phyloP scores from a whole-genome alignment of 345 rosid genomes.

The Durio zibethinus region DNA sequence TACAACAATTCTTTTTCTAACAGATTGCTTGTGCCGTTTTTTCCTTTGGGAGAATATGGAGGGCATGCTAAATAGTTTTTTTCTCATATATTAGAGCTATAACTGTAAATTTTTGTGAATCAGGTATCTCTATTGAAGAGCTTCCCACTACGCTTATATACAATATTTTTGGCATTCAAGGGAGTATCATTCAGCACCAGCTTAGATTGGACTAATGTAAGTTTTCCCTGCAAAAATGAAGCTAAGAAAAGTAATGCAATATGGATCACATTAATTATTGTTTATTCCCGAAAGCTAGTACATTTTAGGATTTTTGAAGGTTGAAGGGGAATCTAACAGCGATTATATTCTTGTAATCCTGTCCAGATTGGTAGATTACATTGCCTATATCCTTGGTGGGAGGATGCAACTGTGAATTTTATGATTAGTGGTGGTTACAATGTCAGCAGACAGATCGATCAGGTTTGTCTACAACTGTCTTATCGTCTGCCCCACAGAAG shows the following conservation, averaged over 20 bases:
- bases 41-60: neutral
- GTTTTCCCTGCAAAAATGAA: no score
- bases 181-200: no score
- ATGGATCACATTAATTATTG: no score
- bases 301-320: no score
- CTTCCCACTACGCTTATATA: slow-evolving; percentile 62
- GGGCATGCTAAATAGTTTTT: neutral
- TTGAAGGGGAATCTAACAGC: slow-evolving; percentile 7
- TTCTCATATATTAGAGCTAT: neutral
- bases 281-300: no score
- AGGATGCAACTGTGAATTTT: slow-evolving; percentile 76
- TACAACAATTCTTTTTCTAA: neutral
- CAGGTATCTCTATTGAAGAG: slow-evolving; percentile 78
- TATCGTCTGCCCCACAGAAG: neutral
- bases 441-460: slow-evolving; percentile 49
- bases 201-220: no score
- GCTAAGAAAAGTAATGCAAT: no score
- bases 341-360: slow-evolving; percentile 4
- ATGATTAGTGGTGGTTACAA: slow-evolving; percentile 88
- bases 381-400: slow-evolving; percentile 92
- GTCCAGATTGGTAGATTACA: slow-evolving; percentile 81
- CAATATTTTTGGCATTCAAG: no score
- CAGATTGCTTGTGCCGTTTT: neutral
- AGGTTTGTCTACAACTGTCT: slow-evolving; percentile 36
- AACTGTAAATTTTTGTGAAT: slow-evolving; percentile 13